Percentiles rank a stretch among this genome's conserved stretches.
phyloP scores from a whole-genome alignment of 2,329 filamentous ascomycete genomes.

The Aaosphaeria pasadenensis region DNA sequence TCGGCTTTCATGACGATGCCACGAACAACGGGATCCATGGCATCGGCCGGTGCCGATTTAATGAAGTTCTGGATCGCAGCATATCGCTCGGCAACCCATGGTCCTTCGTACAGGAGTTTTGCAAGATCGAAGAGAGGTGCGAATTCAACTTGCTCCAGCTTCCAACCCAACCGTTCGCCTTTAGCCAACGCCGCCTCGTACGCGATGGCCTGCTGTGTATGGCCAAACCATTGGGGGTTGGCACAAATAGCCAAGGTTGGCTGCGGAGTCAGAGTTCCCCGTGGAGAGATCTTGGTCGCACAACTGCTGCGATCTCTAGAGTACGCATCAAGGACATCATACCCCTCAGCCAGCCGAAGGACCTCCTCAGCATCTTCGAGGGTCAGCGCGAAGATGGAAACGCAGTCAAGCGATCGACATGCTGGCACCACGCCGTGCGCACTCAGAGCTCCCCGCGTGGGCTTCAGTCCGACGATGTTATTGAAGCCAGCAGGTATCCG shows the following conservation, averaged over 20 bases:
- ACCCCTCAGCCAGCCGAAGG: constrained; percentile 46
- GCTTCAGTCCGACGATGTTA: constrained; percentile 51
- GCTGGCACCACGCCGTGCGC: constrained; percentile 52
- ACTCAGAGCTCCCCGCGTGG: constrained; percentile 53
- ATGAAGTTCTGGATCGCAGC: constrained; percentile 36
- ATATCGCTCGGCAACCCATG: constrained; percentile 56
- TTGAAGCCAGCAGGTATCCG: constrained; percentile 55
- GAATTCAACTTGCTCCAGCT: constrained; percentile 30
- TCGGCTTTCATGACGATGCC: constrained; percentile 38
- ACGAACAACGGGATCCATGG: constrained; percentile 48
- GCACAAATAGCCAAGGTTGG: constrained; percentile 42
- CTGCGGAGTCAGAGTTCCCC: constrained; percentile 48
- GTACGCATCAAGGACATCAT: constrained; percentile 52
- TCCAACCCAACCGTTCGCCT: constrained; percentile 25
- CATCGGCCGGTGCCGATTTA: constrained; percentile 26
- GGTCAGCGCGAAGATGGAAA: constrained; percentile 52
- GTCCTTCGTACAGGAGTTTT: constrained; percentile 55
- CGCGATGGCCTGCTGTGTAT: constrained; percentile 12
- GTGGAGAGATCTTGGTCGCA: constrained; percentile 42
- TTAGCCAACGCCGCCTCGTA: constrained; percentile 28
- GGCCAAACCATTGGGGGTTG: constrained; percentile 23
- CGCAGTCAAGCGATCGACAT: constrained; percentile 57
- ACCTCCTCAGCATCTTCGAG: constrained; percentile 50
- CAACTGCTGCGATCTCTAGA: constrained; percentile 44
- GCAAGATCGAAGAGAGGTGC: constrained; percentile 51